Evolutionary conservation across 2,329 filamentous ascomycete species (phyloP).

Genomic region (Aspergillus oerlinghausenensis): DNA sequence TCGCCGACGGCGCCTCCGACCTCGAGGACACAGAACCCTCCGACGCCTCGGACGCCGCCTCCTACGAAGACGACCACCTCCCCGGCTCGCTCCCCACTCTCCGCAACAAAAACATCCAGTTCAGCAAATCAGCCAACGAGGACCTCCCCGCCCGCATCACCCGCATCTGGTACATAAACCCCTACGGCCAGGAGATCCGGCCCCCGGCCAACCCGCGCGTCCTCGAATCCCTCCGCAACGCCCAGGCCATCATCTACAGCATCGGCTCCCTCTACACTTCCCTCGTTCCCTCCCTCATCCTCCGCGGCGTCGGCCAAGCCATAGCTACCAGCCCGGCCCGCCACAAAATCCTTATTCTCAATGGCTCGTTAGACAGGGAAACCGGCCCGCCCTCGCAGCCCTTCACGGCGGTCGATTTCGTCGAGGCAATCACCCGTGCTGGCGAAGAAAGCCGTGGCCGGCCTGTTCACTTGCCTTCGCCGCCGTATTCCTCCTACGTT

Average conservation of each 20-base stretch:
- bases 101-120: conserved; percentile 73
- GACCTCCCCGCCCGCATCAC: conserved; percentile 74
- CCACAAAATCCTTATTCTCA: conserved; percentile 78
- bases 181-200: conserved; percentile 93
- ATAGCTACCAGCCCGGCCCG: conserved; percentile 50
- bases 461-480: conserved; percentile 11
- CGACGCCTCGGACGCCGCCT: conserved; percentile 29
- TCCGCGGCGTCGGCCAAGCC: conserved; percentile 68
- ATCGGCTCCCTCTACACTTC: conserved; percentile 94
- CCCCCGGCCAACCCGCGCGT: conserved; percentile 79
- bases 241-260: conserved; percentile 75
- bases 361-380: conserved; percentile 79
- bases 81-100: conserved; percentile 70
- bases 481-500: conserved; percentile 64
- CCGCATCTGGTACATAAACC: conserved; percentile 95
- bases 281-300: conserved; percentile 74
- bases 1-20: conserved; percentile 31
- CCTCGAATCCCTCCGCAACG: conserved; percentile 59
- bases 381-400: conserved; percentile 65
- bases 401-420: conserved; percentile 74
- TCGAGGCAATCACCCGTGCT: conserved; percentile 71
- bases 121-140: conserved; percentile 74
- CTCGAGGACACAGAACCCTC: conserved; percentile 25
- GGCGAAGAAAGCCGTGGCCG: conserved; percentile 62
- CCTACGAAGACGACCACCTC: conserved; percentile 44